Evolutionary conservation across 1,284 basidiomycete species (phyloP).

Genomic region (Trametes versicolor): DNA sequence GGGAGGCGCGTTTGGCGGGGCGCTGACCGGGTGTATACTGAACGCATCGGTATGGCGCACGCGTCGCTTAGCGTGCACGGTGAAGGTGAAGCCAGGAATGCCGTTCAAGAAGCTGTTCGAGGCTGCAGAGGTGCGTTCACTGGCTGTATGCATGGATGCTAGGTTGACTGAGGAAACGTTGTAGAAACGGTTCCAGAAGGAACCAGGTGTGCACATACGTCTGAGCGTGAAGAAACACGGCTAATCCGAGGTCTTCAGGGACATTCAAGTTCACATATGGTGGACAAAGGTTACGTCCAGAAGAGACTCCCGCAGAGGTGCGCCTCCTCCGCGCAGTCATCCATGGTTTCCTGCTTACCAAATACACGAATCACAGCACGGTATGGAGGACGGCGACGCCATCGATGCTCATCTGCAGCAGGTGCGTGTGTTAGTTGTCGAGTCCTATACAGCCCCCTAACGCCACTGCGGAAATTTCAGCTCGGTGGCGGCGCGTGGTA

Average conservation of each 20-base stretch:
- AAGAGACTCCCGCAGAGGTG: slow-evolving; percentile 63
- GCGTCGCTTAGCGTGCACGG: slow-evolving; percentile 48
- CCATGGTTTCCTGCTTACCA: background rate
- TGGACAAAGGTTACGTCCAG: slow-evolving; percentile 56
- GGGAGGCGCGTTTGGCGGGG: slow-evolving; percentile 11
- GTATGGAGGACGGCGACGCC: slow-evolving; percentile 66
- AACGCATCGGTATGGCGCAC: background rate
- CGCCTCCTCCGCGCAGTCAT: slow-evolving; percentile 30
- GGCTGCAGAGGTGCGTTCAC: slow-evolving; percentile 63
- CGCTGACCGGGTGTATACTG: slow-evolving; percentile 13
- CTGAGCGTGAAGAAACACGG: too few species aligned
- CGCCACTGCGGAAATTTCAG: slow-evolving; percentile 8
- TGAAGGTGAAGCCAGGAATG: slow-evolving; percentile 71
- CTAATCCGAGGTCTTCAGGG: slow-evolving; percentile 44
- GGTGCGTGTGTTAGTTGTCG: slow-evolving; percentile 44
- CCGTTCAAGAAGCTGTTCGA: slow-evolving; percentile 73
- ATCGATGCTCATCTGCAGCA: slow-evolving; percentile 66
- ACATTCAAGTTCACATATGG: slow-evolving; percentile 68
- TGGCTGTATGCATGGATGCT: background rate
- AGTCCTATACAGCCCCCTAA: background rate
- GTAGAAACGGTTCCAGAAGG: slow-evolving; percentile 68
- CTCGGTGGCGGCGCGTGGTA: slow-evolving; percentile 26
- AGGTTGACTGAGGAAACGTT: background rate
- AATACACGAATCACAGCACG: slow-evolving; percentile 45
- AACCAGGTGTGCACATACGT: slow-evolving; percentile 53